Conservation (phyloP, 73 alveolate species). For the Symbiodinium pilosum region DNA sequence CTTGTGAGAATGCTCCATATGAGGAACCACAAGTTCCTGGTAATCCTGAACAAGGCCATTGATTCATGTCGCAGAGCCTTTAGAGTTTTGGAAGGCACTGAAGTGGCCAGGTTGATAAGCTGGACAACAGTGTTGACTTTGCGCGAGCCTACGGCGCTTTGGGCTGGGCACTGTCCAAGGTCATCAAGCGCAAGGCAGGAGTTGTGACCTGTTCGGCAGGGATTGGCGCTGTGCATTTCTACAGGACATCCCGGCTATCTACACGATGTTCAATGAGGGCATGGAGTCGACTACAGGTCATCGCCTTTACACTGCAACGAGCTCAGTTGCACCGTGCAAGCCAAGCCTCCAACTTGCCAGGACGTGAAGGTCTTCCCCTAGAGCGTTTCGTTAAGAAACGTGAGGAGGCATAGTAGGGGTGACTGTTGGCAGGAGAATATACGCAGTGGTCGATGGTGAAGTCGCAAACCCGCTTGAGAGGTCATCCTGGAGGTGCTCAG, state of each 20-base stretch:
- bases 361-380: slow-evolving; percentile 84
- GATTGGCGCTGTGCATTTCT: neutral
- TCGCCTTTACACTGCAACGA: too few relatives aligned
- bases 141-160: slow-evolving; percentile 92
- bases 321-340: neutral
- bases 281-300: slow-evolving; percentile 68
- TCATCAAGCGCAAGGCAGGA: slow-evolving; percentile 84
- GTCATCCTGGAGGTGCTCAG: slow-evolving; percentile 83
- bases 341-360: neutral
- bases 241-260: slow-evolving; percentile 91
- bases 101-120: slow-evolving; percentile 55
- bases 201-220: neutral
- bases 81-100: neutral
- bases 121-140: slow-evolving; percentile 94
- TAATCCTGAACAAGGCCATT: slow-evolving; percentile 64
- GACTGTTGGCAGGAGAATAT: too few relatives aligned
- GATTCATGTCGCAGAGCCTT: neutral
- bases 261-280: slow-evolving; percentile 93
- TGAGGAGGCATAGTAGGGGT: slow-evolving; percentile 33
- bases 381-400: slow-evolving; percentile 80
- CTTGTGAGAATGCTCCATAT: too few relatives aligned
- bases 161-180: slow-evolving; percentile 93
- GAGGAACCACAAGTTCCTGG: slow-evolving; percentile 91
- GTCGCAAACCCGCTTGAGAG: neutral
- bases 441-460: neutral